Evolutionary conservation across 768 basidiomycete species (phyloP), one percentile per base, ranked within the genome.

Genomic region (Phylloporus arenicola): DNA sequence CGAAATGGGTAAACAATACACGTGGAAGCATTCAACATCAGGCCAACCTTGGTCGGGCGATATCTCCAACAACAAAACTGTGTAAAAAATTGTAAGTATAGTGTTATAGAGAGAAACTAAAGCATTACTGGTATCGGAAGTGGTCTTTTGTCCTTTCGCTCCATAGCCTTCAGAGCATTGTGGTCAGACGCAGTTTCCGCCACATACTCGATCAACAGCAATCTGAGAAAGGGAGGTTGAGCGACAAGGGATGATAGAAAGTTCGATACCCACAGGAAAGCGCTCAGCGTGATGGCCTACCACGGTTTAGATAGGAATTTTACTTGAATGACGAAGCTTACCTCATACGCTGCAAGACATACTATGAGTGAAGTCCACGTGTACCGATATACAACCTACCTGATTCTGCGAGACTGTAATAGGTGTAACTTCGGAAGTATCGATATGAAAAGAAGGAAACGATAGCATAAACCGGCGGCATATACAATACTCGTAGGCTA

Each of bases 361-460:
- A 8, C 31, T 27, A 41, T 45, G 43, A 57, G 52, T 48, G 45
- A 75, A 9, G 55, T 71, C 70, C 22, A 68, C 30, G 20, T n/a
- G 39, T 20, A 24, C 14, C 46, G 29, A 40, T 34, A 3, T 12
- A 16, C 20, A 60, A 57, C 78, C 45, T 49, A 81, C 80, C 72
- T 45, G 71, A 62, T 69, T 81, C 72, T 43, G 72, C 69, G 38
- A 81, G 73, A 31, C 69, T 70, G 58, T 81, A 81, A 59, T 82
- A 82, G 37, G 80, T 88, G 61, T 88, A 92, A 50, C 78, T 71
- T 34, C 88, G 79, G 72, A 88, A 93, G 70, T 72, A 93, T 1
- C 91, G 81, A 60, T 89, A 94, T 24, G 87, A 88, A 58, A 88
- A 79, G 72, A 93, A 94, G 1, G 88, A 89, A 43, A 93, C 80